These are phyloP conservation scores for Rhizodiscina lignyota DNA, from an alignment of 495 filamentous ascomycete species.

Conservation along the genomic window DNA sequence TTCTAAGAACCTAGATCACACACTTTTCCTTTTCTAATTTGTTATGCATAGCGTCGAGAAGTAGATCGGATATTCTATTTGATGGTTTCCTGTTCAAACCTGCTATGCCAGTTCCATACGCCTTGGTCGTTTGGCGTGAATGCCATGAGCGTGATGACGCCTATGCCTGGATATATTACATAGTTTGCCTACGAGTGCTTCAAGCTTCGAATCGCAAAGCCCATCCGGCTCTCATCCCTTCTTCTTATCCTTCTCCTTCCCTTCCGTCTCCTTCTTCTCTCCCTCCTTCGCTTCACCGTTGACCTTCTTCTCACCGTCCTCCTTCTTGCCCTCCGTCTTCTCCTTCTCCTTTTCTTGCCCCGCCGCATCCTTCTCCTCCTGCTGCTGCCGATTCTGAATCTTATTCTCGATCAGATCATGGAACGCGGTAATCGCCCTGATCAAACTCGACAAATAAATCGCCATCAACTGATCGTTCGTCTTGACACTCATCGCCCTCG, in stretches of 20 bases:
- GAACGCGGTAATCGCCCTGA: conserved; percentile 95
- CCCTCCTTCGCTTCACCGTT: conserved; percentile 42
- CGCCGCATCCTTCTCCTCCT: conserved; percentile 83
- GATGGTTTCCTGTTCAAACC: too few species aligned
- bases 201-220: too few species aligned
- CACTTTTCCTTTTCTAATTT: too few species aligned
- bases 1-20: too few species aligned
- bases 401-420: conserved; percentile 99
- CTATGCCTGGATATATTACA: too few species aligned
- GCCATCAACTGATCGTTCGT: conserved; percentile 98
- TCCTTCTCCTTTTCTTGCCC: conserved; percentile 46
- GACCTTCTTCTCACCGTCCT: conserved; percentile 36
- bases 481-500: conserved; percentile 93
- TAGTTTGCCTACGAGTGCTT: too few species aligned
- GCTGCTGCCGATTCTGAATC: conserved; percentile 94
- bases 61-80: too few species aligned
- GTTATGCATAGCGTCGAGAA: too few species aligned
- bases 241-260: conserved; percentile 39
- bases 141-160: too few species aligned
- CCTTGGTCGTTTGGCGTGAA: too few species aligned
- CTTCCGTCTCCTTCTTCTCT: conserved; percentile 43
- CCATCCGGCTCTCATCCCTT: conserved; percentile 13
- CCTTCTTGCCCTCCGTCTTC: conserved; percentile 35
- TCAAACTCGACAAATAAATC: conserved; percentile 90
- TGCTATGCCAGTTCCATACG: too few species aligned